Base-by-base conservation (phyloP, 345 rosid genomes). In the Pistacia vera region DNA sequence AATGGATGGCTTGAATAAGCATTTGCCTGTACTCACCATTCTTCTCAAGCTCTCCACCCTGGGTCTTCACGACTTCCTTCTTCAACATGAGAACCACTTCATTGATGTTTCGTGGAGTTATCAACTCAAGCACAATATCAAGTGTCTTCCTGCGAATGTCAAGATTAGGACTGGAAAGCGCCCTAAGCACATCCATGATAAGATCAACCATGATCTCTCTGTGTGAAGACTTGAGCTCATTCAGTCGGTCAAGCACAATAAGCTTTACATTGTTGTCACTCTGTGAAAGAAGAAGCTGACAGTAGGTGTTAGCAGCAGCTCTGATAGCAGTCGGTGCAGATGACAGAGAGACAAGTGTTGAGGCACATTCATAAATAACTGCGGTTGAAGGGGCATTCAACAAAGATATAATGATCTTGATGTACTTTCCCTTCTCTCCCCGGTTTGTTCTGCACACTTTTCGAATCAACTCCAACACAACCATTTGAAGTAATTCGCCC, bases 51-150 rank as follows among this genome's bases (percentile, higher is more conserved):
- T 93, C 98, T 79, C 94, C 97, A 54, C 83, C 80, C 85, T 93
- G 98, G 30, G 98, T 91, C 91, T 93, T 93, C 64, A 93, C 88
- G 73, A 93, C 98, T 85, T 93, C 98, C 81, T 93, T 93, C 86
- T 93, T 93, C 83, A 93, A 74, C 87, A 81, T 85, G 52, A 87
- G 86, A 66, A 93, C 94, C 66, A 93, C 94, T 83, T 93, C 97
- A 33, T 86, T 92, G 22, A 93, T 89, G 78, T 89, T 93, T 65
- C 93, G 83, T 62, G 90, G 91, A 71, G 93, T 91, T 59, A 93
- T 89, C 86, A 93, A 81, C 33, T 93, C 98, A n/a, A 91, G 97
- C 51, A 86, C 86, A 56, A 93, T 93, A 76, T 91, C 98, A 71
- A 93, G 86, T 7, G 97, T 93, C 83, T 93, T 93, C 87, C 89